Conservation (phyloP, 371 early-diverging fungal genomes). For the Agmasoma carcini region DNA sequence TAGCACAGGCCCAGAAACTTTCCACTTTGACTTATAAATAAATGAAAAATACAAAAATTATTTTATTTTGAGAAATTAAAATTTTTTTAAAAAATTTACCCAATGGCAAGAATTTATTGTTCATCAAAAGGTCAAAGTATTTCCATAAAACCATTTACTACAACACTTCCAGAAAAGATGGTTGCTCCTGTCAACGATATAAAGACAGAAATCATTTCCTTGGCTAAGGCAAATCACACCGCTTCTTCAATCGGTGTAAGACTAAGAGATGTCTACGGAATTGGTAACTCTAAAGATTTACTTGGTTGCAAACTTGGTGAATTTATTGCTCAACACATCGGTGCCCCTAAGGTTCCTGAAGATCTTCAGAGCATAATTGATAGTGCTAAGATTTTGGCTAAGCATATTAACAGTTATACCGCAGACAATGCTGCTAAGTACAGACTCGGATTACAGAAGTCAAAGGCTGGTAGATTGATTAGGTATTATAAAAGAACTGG, state of each 20-base stretch:
- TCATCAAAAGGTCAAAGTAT: constrained; percentile 83
- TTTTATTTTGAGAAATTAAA: constrained; percentile 17
- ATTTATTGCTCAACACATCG: constrained; percentile 71
- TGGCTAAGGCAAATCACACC: constrained; percentile 93
- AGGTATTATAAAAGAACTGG: constrained; percentile 97
- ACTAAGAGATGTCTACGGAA: constrained; percentile 88
- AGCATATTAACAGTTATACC: constrained; percentile 93
- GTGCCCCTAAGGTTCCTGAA: constrained; percentile 92
- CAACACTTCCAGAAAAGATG: constrained; percentile 85
- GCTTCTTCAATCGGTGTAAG: constrained; percentile 95
- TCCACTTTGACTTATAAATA: too few species aligned
- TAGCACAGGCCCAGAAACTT: background rate
- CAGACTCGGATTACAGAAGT: constrained; percentile 91
- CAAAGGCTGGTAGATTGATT: constrained; percentile 91
- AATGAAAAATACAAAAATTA: too few species aligned
- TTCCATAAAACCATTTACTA: constrained; percentile 94
- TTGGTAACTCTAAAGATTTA: constrained; percentile 81
- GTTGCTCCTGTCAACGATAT: constrained; percentile 85
- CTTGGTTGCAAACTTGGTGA: constrained; percentile 86
- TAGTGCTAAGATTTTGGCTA: constrained; percentile 94
- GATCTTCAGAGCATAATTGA: constrained; percentile 95
- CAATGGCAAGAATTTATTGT: constrained; percentile 53
- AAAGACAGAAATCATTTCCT: constrained; percentile 84
- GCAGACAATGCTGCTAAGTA: constrained; percentile 97
- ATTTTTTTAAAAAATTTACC: constrained; percentile 20